phyloP scores from a whole-genome alignment of 2,329 filamentous ascomycete species.

The Fusarium sp. region DNA sequence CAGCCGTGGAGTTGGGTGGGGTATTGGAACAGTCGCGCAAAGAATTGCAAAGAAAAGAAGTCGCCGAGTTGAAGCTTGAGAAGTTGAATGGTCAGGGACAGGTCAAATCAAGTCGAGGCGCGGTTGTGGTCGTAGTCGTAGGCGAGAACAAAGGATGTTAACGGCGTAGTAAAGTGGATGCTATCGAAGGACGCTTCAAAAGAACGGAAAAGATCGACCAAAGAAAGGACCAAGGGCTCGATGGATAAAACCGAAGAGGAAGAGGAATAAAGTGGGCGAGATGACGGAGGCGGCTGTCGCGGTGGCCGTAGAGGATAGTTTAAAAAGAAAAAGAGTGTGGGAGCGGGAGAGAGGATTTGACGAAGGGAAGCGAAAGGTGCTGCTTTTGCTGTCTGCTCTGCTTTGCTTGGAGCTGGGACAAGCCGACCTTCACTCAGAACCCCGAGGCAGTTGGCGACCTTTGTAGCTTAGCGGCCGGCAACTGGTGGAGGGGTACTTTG shows the following conservation, averaged over 20 bases:
- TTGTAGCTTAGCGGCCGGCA: slow-evolving; percentile 42
- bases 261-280: slow-evolving; percentile 27
- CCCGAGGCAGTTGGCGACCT: slow-evolving; percentile 40
- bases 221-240: slow-evolving; percentile 11
- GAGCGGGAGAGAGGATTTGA: slow-evolving; percentile 39
- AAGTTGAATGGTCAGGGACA: slow-evolving; percentile 26
- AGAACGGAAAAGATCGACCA: slow-evolving; percentile 14
- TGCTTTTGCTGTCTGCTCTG: slow-evolving; percentile 22
- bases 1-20: slow-evolving; percentile 18
- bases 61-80: not conserved
- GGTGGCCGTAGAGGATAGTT: slow-evolving; percentile 30
- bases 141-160: slow-evolving; percentile 44
- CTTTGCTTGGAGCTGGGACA: slow-evolving; percentile 37
- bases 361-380: slow-evolving; percentile 31
- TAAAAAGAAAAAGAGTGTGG: slow-evolving; percentile 35
- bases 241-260: slow-evolving; percentile 26
- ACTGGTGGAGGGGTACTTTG: slow-evolving; percentile 38
- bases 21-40: slow-evolving; percentile 28
- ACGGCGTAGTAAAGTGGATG: slow-evolving; percentile 29
- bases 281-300: slow-evolving; percentile 42
- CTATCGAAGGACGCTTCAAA: slow-evolving; percentile 24
- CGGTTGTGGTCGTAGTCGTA: slow-evolving; percentile 28
- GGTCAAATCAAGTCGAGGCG: slow-evolving; percentile 25
- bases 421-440: slow-evolving; percentile 38
- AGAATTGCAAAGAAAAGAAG: slow-evolving; percentile 21